Evolutionary conservation across 495 filamentous ascomycete species (phyloP).

Genomic region (Penicillium diatomitis): DNA sequence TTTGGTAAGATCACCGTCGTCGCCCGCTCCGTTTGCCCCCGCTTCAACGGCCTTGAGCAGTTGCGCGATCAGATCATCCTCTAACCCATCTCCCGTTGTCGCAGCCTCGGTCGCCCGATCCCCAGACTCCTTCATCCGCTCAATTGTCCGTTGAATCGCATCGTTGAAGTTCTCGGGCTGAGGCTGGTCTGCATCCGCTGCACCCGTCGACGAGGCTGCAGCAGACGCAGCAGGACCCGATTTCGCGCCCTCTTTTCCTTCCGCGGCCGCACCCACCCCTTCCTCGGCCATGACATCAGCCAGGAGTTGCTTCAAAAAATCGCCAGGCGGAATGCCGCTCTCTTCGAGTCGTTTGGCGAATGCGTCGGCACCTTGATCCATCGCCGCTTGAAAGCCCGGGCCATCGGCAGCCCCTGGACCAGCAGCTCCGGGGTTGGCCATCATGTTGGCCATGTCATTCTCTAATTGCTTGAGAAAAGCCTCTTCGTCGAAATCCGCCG

Average conservation of each 20-base stretch:
- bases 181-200: conserved; percentile 17
- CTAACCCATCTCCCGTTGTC: conserved; percentile 45
- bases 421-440: conserved; percentile 37
- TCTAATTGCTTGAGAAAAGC: conserved; percentile 72
- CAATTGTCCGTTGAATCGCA: conserved; percentile 82
- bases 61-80: conserved; percentile 74
- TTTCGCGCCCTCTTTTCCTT: not conserved
- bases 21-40: conserved; percentile 50
- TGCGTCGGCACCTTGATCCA: conserved; percentile 31
- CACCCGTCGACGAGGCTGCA: conserved; percentile 7
- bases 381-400: conserved; percentile 17
- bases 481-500: conserved; percentile 43
- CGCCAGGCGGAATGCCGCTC: conserved; percentile 59
- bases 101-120: conserved; percentile 75
- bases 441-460: conserved; percentile 74
- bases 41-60: conserved; percentile 71
- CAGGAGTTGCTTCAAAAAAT: conserved; percentile 73
- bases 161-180: conserved; percentile 66
- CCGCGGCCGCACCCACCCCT: conserved; percentile 25
- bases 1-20: conserved; percentile 82
- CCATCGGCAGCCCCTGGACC: conserved; percentile 8
- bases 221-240: conserved; percentile 4
- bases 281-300: conserved; percentile 78
- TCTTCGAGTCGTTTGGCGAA: conserved; percentile 77
- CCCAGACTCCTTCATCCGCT: conserved; percentile 82